Base-by-base conservation (phyloP, 306 rosid species). In the Argentina anserina region DNA sequence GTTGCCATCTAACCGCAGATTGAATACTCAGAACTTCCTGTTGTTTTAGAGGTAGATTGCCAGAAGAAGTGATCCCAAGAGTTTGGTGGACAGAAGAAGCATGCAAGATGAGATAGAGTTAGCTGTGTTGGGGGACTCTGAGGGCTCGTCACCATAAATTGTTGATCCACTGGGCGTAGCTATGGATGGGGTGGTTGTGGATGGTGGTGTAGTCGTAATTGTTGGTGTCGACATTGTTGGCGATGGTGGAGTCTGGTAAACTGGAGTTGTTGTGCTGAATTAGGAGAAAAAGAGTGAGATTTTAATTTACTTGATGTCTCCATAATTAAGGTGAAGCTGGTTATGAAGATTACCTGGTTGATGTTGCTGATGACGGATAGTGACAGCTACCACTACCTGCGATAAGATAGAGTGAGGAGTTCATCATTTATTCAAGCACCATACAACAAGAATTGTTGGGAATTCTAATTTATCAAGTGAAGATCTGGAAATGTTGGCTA, bases 341-440 rank as follows among this genome's bases (percentile, higher is more conserved):
- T n/a, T 59, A 69, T 36, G 76, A 75, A 62, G 66, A 62, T 84
- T 79, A 91, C 98, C 92, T 86, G 58, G 81, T 34, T 77, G 87
- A 49, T 67, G 88, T 3, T 80, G 74, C 43, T 58, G 92, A n/a
- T 43, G 92, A 84, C 77, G 89, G 37, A 45, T 18, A 94, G 72
- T 14, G 88, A 73, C 98, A 94, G 75, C 49, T 86, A 26, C 96
- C 95, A 42, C 6, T 82, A 78, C 96, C 96, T 91, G 89, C 78
- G 71, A 65, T 43, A 55, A 11, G 26, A 23, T 70, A 80, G 70
- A 74, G 40, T 26, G 9, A 60, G 74, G 52, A 45, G 17, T 71
- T 76, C 37, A 71, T 67, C 37, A 69, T 64, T 74, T 78, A 59
- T 39, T 21, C 59, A 21, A 21, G 29, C 59, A 52, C 59, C 59